phyloP scores from a whole-genome alignment of 306 rosid genomes.

The Inga leiocalycina region DNA sequence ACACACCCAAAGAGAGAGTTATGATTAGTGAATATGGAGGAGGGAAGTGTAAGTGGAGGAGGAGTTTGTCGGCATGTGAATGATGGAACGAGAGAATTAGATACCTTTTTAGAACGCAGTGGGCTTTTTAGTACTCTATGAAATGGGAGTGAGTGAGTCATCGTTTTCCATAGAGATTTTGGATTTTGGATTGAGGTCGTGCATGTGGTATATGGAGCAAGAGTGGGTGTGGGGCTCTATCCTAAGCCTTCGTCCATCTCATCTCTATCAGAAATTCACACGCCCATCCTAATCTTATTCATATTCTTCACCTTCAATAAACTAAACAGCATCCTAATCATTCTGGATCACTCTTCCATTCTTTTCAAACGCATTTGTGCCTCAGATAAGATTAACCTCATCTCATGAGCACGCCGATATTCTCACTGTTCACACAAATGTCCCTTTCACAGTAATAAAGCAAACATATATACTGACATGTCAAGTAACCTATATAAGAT shows the following conservation, averaged over 20 bases:
- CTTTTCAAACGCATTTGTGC: conserved; percentile 26
- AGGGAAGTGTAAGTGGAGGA: conserved; percentile 10
- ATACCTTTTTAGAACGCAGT: conserved; percentile 18
- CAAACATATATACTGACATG: too few species aligned
- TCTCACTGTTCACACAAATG: neutral
- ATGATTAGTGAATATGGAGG: neutral
- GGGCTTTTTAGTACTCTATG: neutral
- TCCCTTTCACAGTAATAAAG: neutral
- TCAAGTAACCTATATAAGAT: too few species aligned
- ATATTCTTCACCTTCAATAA: conserved; percentile 18
- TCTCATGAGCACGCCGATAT: neutral
- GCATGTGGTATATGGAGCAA: conserved; percentile 14
- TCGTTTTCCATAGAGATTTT: neutral
- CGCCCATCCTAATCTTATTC: neutral
- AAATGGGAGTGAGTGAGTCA: conserved; percentile 28
- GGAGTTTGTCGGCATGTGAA: conserved; percentile 54
- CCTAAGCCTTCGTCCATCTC: neutral
- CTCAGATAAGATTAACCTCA: neutral
- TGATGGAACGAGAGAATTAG: conserved; percentile 53
- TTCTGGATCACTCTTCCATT: neutral
- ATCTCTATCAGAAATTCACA: neutral
- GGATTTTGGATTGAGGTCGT: neutral
- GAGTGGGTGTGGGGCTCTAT: conserved; percentile 7
- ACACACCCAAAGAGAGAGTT: too few species aligned
- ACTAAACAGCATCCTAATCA: neutral